Conservation (phyloP, 176 grass and related monocot genomes). For the Oryza officinalis region DNA sequence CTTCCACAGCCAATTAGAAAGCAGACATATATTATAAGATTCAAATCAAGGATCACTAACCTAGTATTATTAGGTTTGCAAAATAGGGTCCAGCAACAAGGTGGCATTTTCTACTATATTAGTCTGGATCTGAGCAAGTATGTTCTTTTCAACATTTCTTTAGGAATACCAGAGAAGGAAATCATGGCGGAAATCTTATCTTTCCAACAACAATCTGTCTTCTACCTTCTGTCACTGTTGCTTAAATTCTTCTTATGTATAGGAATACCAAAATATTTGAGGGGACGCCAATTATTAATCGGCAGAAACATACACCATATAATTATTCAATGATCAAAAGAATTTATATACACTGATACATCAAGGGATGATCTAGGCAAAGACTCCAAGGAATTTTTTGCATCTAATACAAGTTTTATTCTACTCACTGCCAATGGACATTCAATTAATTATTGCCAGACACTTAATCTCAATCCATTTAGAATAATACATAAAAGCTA, state of each 20-base stretch:
- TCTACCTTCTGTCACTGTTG: not conserved
- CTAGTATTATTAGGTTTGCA: not conserved
- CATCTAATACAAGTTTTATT: not conserved
- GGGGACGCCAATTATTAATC: too few species aligned
- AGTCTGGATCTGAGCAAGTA: not conserved
- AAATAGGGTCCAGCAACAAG: not conserved
- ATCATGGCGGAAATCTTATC: not conserved
- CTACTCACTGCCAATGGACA: not conserved
- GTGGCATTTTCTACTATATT: not conserved
- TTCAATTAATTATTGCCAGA: not conserved
- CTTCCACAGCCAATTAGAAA: not conserved
- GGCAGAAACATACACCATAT: not conserved
- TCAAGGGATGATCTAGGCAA: not conserved
- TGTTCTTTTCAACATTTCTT: not conserved
- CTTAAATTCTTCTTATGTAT: not conserved
- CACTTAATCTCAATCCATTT: not conserved
- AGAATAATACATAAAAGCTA: not conserved
- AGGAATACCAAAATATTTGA: too few species aligned
- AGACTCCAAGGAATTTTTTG: not conserved
- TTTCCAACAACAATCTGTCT: not conserved
- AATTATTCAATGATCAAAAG: not conserved
- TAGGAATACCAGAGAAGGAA: not conserved
- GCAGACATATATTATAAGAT: not conserved
- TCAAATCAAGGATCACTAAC: not conserved
- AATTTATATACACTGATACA: not conserved